Evolutionary conservation across 495 filamentous ascomycete genomes (phyloP).

Genomic region (Astrothelium macrocarpum): DNA sequence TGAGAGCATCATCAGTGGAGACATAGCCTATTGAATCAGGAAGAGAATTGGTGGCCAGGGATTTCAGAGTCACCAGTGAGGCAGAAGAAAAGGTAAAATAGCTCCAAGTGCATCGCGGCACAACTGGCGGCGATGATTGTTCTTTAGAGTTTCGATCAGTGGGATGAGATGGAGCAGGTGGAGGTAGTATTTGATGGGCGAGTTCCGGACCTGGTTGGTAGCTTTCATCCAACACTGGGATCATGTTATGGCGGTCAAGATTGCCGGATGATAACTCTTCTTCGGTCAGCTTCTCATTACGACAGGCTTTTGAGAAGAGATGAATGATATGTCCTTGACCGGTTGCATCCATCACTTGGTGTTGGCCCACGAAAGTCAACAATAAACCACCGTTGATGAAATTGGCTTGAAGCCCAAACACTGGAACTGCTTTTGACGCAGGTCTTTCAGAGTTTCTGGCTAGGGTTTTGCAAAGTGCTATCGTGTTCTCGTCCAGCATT

Average conservation of each 20-base stretch:
- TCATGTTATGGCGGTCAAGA: conserved; percentile 31
- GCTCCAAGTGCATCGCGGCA: conserved; percentile 33
- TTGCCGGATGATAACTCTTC: conserved; percentile 42
- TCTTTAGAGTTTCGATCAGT: conserved; percentile 1
- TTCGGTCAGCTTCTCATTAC: conserved; percentile 35
- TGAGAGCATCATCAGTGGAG: conserved; percentile 45
- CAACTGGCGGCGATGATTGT: conserved; percentile 9
- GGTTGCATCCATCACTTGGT: conserved; percentile 45
- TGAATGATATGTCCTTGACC: conserved; percentile 44
- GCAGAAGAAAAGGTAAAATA: conserved; percentile 34
- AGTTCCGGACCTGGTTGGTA: conserved; percentile 29
- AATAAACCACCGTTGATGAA: conserved; percentile 43
- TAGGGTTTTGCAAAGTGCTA: conserved; percentile 42
- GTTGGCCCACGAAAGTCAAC: conserved; percentile 40
- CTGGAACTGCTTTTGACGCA: conserved; percentile 28
- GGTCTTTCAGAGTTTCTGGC: conserved; percentile 20
- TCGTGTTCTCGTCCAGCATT: conserved; percentile 43
- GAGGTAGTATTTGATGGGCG: conserved; percentile 28
- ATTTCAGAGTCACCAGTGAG: conserved; percentile 36
- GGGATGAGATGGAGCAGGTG: conserved; percentile 13
- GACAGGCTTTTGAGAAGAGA: conserved; percentile 46
- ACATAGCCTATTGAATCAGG: conserved; percentile 18
- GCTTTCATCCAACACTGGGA: conserved; percentile 35
- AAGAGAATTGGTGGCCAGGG: conserved; percentile 27
- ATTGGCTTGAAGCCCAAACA: conserved; percentile 44